A percentile compares a stretch with the other conserved stretches of the same genome.
Conservation (phyloP, 2,329 filamentous ascomycete genomes). For the Aspergillus hortae region DNA sequence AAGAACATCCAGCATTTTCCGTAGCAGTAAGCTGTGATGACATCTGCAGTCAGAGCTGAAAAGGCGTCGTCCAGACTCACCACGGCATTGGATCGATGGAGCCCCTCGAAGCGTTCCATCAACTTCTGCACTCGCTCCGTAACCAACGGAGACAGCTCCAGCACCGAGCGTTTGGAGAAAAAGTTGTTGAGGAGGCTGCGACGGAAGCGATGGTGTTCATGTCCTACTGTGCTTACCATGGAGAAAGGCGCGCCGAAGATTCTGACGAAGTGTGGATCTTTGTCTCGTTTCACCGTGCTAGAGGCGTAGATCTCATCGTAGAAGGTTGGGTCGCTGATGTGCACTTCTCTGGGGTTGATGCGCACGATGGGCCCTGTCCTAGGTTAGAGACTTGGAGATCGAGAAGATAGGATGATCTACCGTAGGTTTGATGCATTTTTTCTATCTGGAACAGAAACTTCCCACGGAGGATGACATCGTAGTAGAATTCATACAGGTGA, state of each 20-base stretch:
- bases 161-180: slow-evolving; percentile 42
- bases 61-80: slow-evolving; percentile 18
- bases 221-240: slow-evolving; percentile 32
- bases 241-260: slow-evolving; percentile 12
- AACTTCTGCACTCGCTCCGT: slow-evolving; percentile 21
- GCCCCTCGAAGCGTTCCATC: slow-evolving; percentile 10
- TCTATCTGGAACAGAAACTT: slow-evolving; percentile 21
- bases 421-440: slow-evolving; percentile 25
- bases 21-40: slow-evolving; percentile 38
- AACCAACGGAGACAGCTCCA: slow-evolving; percentile 33
- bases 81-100: slow-evolving; percentile 1
- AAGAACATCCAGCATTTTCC: slow-evolving; percentile 32
- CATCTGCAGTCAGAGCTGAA: slow-evolving; percentile 30
- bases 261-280: slow-evolving; percentile 14
- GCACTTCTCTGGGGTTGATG: slow-evolving; percentile 35
- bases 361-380: slow-evolving; percentile 33
- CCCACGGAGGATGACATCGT: slow-evolving; percentile 20
- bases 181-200: slow-evolving; percentile 41
- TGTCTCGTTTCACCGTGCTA: slow-evolving; percentile 19
- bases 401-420: slow-evolving; percentile 6
- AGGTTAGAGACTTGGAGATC: neutral
- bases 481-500: slow-evolving; percentile 27
- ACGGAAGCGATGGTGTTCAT: slow-evolving; percentile 41
- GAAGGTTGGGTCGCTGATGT: slow-evolving; percentile 32
- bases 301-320: slow-evolving; percentile 31